These are phyloP conservation scores for Paecilomyces dactylethromorphus DNA, from an alignment of 2,329 filamentous ascomycete species.

Conservation along the genomic window DNA sequence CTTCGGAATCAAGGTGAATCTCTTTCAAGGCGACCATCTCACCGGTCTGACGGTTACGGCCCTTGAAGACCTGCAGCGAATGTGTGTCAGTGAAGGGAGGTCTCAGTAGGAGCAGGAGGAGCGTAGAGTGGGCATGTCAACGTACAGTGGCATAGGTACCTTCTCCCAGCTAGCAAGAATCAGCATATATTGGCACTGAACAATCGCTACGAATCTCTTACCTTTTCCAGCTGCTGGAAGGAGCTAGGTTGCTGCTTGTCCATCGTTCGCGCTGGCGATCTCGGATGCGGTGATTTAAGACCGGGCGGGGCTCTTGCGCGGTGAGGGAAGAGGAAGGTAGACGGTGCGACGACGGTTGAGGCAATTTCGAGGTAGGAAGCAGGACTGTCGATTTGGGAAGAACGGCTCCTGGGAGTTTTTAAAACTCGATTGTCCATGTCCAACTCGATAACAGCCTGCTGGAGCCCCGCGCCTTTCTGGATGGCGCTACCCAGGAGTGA, in stretches of 20 bases:
- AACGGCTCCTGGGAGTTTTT: conserved; percentile 15
- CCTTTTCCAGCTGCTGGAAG: conserved; percentile 97
- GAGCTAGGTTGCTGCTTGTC: conserved; percentile 90
- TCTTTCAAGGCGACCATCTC: conserved; percentile 96
- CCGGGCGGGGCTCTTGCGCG: conserved; percentile 11
- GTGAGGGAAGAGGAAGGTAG: conserved; percentile 28
- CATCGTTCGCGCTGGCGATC: conserved; percentile 48
- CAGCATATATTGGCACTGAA: conserved; percentile 8
- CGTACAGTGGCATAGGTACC: conserved; percentile 95
- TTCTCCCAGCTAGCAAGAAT: conserved; percentile 65
- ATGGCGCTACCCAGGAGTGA: conserved; percentile 1
- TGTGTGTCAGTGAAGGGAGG: conserved; percentile 13
- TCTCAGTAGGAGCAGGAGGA: not conserved
- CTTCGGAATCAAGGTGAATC: conserved; percentile 97
- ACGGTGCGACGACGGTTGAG: conserved; percentile 28
- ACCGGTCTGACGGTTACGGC: conserved; percentile 91
- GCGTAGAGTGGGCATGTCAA: conserved; percentile 9
- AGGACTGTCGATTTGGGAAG: conserved; percentile 11
- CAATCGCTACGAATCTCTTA: conserved; percentile 13
- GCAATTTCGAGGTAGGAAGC: conserved; percentile 22
- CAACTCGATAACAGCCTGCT: conserved; percentile 11
- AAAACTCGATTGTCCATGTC: conserved; percentile 5
- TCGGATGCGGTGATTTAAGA: conserved; percentile 9
- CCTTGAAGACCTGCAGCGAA: conserved; percentile 79
- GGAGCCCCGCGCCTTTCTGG: conserved; percentile 10